These are phyloP conservation scores for Citrus unshiu DNA, from an alignment of 345 rosid genomes.

Conservation along the genomic window DNA sequence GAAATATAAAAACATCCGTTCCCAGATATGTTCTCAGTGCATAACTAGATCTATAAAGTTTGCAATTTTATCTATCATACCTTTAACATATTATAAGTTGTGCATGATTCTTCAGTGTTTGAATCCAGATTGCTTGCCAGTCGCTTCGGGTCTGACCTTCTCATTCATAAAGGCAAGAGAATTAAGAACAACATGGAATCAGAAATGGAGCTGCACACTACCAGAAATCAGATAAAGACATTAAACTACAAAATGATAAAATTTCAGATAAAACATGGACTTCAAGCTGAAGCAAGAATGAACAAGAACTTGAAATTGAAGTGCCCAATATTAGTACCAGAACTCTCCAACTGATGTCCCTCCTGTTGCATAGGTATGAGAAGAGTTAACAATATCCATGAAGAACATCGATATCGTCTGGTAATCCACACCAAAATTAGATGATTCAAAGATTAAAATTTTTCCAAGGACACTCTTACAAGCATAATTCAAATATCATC, in stretches of 20 bases:
- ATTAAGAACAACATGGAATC: not conserved
- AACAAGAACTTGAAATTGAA: not conserved
- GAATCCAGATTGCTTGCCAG: slow-evolving; percentile 33
- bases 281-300: not conserved
- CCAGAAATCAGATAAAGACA: not conserved
- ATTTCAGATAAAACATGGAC: not conserved
- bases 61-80: slow-evolving; percentile 13
- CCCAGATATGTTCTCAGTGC: no score
- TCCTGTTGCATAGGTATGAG: slow-evolving; percentile 92
- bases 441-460: not conserved
- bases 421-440: not conserved
- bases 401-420: slow-evolving; percentile 57
- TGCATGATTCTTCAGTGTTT: slow-evolving; percentile 53
- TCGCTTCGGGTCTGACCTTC: slow-evolving; percentile 46
- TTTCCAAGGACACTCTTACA: not conserved
- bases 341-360: slow-evolving; percentile 76
- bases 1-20: no score
- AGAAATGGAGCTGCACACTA: not conserved
- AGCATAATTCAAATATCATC: no score
- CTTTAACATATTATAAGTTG: slow-evolving; percentile 59
- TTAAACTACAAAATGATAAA: not conserved
- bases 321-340: slow-evolving; percentile 47
- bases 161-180: not conserved
- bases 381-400: slow-evolving; percentile 78
- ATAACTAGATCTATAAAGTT: no score